Base-by-base conservation (phyloP, 345 rosid species). In the Camelina hispida region DNA sequence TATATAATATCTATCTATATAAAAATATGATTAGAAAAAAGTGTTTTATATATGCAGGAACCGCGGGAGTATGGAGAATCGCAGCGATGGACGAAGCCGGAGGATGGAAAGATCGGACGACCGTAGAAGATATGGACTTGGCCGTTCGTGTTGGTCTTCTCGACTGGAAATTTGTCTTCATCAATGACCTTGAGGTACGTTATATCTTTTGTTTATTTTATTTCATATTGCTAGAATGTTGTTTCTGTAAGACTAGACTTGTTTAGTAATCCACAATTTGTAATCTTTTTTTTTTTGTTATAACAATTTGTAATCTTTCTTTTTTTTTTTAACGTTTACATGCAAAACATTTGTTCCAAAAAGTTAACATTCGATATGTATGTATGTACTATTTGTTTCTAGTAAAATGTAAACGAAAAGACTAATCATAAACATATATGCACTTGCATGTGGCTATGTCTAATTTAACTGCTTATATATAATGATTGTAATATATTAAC, bases 31-130 rank as follows among this genome's bases (percentile, higher is more conserved):
- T 30, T 30, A 17, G 15, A 30, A 28, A 28, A 17, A 32, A 18
- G 11, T 0, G 1, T 14, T 70, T 3, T 70, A 10, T 70, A 47
- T 9, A n/a, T 51, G 42, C 22, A 84, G 98, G 98, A 70, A 93
- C 98, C 4, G 97, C 97, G 15, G 98, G 98, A 9, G 86, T 93
- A 35, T 93, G 98, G 98, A 89, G 97, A 79, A 89, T 91, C 22
- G 86, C 82, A 0, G 93, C 97, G 13, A 89, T 93, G 74, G 87
- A 91, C 59, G 97, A 88, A 78, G 97, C 97, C 2, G 98, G 98
- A 44, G 98, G 98, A 12, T 93, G 98, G 98, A 89, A 93, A 70
- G 98, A 88, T 62, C 79, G 97, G 65, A 93, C 98, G 17, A 93
- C 63, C 6, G 77, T 72, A 30, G 77, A 72, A 18, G 77, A 72